Evolutionary conservation across 768 basidiomycete species (phyloP), one percentile per base, ranked within the genome.

Genomic region (Pleurotus cornucopiae): DNA sequence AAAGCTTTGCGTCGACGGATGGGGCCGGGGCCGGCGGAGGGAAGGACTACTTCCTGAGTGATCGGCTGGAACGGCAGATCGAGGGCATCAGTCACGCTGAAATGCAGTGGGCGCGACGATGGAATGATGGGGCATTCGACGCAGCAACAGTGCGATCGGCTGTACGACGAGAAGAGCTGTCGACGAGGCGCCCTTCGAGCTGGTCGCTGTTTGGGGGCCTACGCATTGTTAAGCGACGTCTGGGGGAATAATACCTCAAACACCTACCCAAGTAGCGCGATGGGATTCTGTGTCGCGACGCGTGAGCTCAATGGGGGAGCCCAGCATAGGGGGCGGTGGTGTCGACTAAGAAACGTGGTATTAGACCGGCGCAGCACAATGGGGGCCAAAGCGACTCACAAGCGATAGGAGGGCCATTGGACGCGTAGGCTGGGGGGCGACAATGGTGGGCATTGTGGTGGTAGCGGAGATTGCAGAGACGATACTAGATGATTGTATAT

Each of bases 1-100:
- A 80, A 81, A 2, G 74, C 65, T 74, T 81, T 86, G 58, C 79
- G 75, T 58, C 80, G 78, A 34, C 85, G 82, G 34, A 87, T 76
- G 6, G 86, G 86, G 4, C 83, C 85, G 9, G 73, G 65, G 18
- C 69, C 70, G 7, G 71, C 61, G 5, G 64, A 44, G 12, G 61
- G 51, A 26, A 25, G 48, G 26, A 11, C 30, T 44, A n/a, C 41
- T 6, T 49, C 48, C 20, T n/a, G n/a, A 25, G 26, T n/a, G 25
- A 49, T 49, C 26, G 20, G 48, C 21, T 6, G 48, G 26, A 14
- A 20, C 5, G n/a, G 13, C 14, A 26, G 14, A 9, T n/a, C 25
- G n/a, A 16, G 49, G 49, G 13, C 34, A 51, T 51, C 34, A 9
- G 30, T 12, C 25, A 39, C 6, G 34, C 37, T 16, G 23, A 34